phyloP scores from a whole-genome alignment of 768 basidiomycete species.

The Kwoniella sp. region DNA sequence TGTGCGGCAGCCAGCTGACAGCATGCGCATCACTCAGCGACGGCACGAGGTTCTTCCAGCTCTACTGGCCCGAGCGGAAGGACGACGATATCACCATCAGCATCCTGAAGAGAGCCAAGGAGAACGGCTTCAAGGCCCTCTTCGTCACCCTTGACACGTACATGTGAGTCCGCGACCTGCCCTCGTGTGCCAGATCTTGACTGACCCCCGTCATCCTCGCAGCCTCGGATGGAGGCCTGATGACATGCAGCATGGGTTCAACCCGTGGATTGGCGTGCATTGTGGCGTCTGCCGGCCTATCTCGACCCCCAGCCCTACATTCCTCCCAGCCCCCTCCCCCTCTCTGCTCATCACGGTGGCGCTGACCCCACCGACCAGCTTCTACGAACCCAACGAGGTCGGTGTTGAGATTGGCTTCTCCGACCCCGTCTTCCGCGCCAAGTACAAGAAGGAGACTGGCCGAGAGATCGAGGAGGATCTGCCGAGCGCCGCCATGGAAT shows the following conservation, averaged over 20 bases:
- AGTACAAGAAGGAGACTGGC: neutral
- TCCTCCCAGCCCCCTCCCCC: too few species aligned
- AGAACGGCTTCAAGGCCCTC: neutral
- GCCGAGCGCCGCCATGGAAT: neutral
- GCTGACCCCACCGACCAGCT: too few species aligned
- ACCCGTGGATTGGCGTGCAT: too few species aligned
- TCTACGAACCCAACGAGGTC: neutral
- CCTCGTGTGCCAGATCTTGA: too few species aligned
- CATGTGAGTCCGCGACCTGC: too few species aligned
- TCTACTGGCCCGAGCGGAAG: neutral
- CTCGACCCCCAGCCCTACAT: too few species aligned
- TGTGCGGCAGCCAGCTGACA: too few species aligned
- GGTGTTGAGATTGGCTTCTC: neutral
- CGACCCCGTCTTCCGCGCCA: constrained; percentile 1
- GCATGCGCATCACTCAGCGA: too few species aligned
- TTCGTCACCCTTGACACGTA: constrained; percentile 1
- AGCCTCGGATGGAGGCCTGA: constrained; percentile 1
- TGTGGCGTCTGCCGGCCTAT: too few species aligned
- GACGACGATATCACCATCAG: neutral
- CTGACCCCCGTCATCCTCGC: too few species aligned
- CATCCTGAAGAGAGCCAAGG: neutral
- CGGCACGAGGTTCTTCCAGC: neutral
- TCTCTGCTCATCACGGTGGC: too few species aligned
- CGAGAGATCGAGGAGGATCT: neutral
- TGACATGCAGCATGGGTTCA: neutral